phyloP scores from a whole-genome alignment of 768 basidiomycete genomes.

The Amylocystis lapponica region DNA sequence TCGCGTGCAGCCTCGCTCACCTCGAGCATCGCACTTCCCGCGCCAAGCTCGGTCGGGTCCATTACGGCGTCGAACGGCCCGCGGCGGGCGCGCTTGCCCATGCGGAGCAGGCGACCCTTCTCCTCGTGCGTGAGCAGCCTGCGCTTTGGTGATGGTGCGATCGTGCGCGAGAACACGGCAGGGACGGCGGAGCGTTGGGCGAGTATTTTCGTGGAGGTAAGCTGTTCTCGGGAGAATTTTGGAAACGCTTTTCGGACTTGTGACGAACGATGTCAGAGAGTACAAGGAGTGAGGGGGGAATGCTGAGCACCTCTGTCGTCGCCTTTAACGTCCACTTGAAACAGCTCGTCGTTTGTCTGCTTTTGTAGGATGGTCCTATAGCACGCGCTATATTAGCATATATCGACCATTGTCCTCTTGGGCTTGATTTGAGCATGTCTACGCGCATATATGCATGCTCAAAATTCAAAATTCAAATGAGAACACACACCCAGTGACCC shows the following conservation, averaged over 20 bases:
- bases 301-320: constrained; percentile 55
- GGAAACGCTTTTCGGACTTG: constrained; percentile 57
- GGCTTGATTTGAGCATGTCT: no score
- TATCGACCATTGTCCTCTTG: no score
- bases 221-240: constrained; percentile 43
- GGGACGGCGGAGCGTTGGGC: constrained; percentile 84
- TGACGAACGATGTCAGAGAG: not conserved
- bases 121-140: constrained; percentile 57
- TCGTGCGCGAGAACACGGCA: constrained; percentile 62
- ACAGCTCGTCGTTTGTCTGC: constrained; percentile 68
- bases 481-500: constrained; percentile 64
- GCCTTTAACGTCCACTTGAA: constrained; percentile 74
- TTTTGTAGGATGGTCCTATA: constrained; percentile 57
- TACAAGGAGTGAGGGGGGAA: not conserved
- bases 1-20: constrained; percentile 64
- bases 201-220: constrained; percentile 76
- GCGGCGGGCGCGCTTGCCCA: constrained; percentile 64
- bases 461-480: no score
- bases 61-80: constrained; percentile 70
- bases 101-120: constrained; percentile 68
- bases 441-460: no score
- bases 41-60: constrained; percentile 61
- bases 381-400: not conserved
- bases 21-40: constrained; percentile 59
- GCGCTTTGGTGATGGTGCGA: constrained; percentile 32